phyloP scores from a whole-genome alignment of 805 yeast species.

The Yarrowia porcina region DNA sequence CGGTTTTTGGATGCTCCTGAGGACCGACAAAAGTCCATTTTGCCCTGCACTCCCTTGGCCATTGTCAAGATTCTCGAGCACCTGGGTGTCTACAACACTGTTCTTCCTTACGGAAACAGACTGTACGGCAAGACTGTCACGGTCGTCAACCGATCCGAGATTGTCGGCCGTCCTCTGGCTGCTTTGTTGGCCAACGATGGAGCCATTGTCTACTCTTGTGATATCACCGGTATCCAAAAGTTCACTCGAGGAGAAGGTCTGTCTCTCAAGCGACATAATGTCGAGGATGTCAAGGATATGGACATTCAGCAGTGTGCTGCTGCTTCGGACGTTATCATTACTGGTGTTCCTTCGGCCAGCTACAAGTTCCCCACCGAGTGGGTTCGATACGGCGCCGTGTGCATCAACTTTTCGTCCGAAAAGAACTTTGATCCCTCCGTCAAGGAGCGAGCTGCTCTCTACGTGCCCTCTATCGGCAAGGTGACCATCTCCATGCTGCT shows the following conservation, averaged over 20 bases:
- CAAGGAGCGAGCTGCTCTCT: conserved; percentile 80
- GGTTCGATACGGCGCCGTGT: conserved; percentile 83
- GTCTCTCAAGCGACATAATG: conserved; percentile 76
- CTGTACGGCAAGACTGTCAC: conserved; percentile 89
- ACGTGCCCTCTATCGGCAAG: conserved; percentile 94
- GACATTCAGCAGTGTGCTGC: conserved; percentile 35
- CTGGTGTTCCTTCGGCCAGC: conserved; percentile 84
- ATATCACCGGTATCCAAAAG: conserved; percentile 79
- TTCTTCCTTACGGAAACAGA: conserved; percentile 85
- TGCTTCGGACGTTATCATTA: conserved; percentile 86
- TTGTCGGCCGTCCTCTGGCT: conserved; percentile 96
- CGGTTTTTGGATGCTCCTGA: conserved; percentile 74
- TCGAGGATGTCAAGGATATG: conserved; percentile 48
- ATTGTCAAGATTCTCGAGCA: conserved; percentile 89
- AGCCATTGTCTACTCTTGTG: conserved; percentile 91
- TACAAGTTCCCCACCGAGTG: conserved; percentile 84
- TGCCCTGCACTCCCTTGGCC: conserved; percentile 97
- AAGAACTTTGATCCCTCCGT: conserved; percentile 80
- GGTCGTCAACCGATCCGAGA: conserved; percentile 90
- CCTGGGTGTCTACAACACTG: conserved; percentile 77
- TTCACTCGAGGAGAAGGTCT: conserved; percentile 94
- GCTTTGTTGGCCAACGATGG: conserved; percentile 96
- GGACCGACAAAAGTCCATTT: conserved; percentile 68
- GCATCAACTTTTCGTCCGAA: conserved; percentile 83
- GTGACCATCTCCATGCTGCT: conserved; percentile 93